Conservation (phyloP, 305 asterid genomes). For the Fraxinus latifolia region DNA sequence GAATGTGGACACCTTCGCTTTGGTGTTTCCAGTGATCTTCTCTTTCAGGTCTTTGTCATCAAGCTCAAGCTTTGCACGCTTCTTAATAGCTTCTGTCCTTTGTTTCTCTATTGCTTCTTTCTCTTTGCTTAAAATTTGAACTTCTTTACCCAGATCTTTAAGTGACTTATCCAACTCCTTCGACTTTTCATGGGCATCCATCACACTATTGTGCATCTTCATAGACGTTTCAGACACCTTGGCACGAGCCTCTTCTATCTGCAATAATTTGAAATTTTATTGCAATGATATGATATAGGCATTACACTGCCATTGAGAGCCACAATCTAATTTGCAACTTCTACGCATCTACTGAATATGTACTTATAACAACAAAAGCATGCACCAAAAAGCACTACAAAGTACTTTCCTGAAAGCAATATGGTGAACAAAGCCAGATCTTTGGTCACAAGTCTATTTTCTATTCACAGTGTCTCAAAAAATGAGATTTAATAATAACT, state of each 20-base stretch:
- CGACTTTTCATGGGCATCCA: slow-evolving; percentile 74
- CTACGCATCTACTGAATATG: not conserved
- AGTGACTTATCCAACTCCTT: slow-evolving; percentile 75
- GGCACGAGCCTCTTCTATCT: slow-evolving; percentile 81
- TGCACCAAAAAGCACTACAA: not conserved
- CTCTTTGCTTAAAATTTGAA: slow-evolving; percentile 73
- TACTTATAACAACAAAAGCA: slow-evolving; percentile 14
- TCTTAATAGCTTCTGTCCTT: slow-evolving; percentile 74
- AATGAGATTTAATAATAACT: not conserved
- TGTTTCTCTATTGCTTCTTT: slow-evolving; percentile 87
- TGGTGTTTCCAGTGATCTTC: slow-evolving; percentile 62
- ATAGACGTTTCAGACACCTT: slow-evolving; percentile 64
- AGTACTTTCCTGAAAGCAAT: not conserved
- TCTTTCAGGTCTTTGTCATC: slow-evolving; percentile 85
- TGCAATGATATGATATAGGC: slow-evolving; percentile 11
- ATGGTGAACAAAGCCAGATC: slow-evolving; percentile 1
- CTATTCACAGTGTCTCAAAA: not conserved
- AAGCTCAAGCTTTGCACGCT: slow-evolving; percentile 87
- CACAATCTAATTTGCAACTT: not conserved
- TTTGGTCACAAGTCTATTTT: not conserved
- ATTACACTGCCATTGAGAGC: slow-evolving; percentile 11
- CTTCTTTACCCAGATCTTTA: slow-evolving; percentile 76
- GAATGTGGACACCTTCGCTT: slow-evolving; percentile 61
- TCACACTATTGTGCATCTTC: slow-evolving; percentile 56
- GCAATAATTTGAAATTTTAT: slow-evolving; percentile 30